phyloP scores from a whole-genome alignment of 75 land plant species.

The Pinus taeda region DNA sequence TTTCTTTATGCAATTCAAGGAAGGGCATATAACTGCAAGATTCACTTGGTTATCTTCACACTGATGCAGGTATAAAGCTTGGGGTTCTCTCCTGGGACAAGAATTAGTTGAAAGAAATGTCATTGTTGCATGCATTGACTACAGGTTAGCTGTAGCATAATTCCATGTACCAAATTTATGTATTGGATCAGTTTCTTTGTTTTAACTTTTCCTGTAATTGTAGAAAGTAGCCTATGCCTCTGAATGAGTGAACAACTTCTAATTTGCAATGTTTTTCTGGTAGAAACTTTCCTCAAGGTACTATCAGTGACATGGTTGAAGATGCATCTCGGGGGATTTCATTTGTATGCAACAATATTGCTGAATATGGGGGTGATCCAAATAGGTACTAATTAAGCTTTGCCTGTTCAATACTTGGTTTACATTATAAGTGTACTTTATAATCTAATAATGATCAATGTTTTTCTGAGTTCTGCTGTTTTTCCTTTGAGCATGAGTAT shows the following conservation, averaged over 20 bases:
- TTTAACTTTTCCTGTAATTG: neutral
- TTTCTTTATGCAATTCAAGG: neutral
- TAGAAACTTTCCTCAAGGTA: constrained; percentile 98
- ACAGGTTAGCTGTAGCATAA: constrained; percentile 52
- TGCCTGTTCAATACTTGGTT: neutral
- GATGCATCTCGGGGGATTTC: constrained; percentile 91
- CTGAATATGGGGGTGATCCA: constrained; percentile 89
- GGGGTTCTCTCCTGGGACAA: constrained; percentile 89
- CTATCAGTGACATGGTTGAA: constrained; percentile 84
- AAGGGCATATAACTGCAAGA: neutral
- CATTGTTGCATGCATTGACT: constrained; percentile 95
- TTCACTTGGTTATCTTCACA: neutral
- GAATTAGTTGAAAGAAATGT: constrained; percentile 81
- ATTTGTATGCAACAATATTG: constrained; percentile 68
- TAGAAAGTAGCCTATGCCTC: neutral
- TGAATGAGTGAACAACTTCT: neutral
- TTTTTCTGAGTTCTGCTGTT: neutral
- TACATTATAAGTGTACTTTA: neutral
- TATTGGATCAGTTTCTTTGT: too few relatives aligned
- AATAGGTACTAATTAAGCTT: constrained; percentile 40
- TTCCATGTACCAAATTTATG: too few relatives aligned
- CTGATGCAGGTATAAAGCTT: constrained; percentile 78
- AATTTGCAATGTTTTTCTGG: constrained; percentile 10
- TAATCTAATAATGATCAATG: neutral
- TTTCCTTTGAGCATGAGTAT: neutral